phyloP scores from a whole-genome alignment of 352 stramenopile species.

The Phytopythium boreale region DNA sequence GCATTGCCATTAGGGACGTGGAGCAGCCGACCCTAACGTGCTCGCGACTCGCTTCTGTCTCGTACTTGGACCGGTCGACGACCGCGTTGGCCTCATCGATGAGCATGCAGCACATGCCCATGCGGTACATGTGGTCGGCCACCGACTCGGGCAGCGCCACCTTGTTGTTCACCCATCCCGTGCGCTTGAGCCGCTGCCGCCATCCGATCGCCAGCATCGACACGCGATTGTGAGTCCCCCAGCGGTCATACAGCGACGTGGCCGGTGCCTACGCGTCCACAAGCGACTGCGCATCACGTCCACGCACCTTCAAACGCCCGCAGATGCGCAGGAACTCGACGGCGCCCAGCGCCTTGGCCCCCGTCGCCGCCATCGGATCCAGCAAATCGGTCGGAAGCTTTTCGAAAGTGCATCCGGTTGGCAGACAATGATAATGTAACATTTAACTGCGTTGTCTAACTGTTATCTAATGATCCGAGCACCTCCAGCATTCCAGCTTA shows the following conservation, averaged over 20 bases:
- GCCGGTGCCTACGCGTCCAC: not conserved
- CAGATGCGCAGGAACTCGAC: conserved; percentile 82
- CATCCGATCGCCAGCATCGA: not conserved
- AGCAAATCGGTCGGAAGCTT: too few species aligned
- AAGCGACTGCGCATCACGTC: not conserved
- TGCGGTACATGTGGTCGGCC: conserved; percentile 93
- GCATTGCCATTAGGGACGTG: not conserved
- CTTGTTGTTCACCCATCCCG: conserved; percentile 92
- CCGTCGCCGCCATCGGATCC: conserved; percentile 26
- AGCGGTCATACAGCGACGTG: not conserved
- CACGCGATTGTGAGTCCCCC: not conserved
- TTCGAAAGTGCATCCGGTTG: not conserved
- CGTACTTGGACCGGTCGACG: conserved; percentile 58
- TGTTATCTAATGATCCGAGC: not conserved
- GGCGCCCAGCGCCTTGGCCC: conserved; percentile 59
- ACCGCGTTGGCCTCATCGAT: conserved; percentile 69
- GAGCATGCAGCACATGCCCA: conserved; percentile 90
- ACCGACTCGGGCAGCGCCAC: conserved; percentile 89
- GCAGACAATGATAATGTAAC: too few species aligned
- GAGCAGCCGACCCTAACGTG: not conserved
- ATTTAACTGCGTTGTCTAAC: not conserved
- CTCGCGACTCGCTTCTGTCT: conserved; percentile 8
- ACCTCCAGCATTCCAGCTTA: too few species aligned
- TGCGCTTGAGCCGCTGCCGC: conserved; percentile 83
- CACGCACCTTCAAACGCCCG: conserved; percentile 65